These are phyloP conservation scores for Cladophialophora carrionii DNA, from an alignment of 2,329 filamentous ascomycete genomes.

Conservation along the genomic window DNA sequence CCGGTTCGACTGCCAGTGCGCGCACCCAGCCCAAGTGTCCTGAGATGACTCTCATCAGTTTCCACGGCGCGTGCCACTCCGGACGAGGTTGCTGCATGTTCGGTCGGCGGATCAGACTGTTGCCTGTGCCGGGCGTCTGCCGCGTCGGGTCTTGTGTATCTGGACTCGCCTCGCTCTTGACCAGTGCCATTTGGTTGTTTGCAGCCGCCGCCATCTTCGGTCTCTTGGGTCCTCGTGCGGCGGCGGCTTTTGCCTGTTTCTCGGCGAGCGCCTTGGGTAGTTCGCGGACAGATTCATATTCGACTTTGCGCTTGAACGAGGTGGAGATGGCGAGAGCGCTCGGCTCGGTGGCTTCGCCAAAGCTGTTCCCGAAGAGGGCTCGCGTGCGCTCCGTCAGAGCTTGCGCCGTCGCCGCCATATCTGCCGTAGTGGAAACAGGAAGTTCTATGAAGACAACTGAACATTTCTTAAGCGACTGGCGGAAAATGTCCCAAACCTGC, in stretches of 20 bases:
- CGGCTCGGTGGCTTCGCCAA: slow-evolving; percentile 50
- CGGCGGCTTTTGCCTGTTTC: slow-evolving; percentile 69
- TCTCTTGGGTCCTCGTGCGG: slow-evolving; percentile 67
- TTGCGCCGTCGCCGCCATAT: slow-evolving; percentile 39
- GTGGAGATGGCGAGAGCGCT: slow-evolving; percentile 46
- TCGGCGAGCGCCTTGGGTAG: slow-evolving; percentile 77
- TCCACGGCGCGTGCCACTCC: slow-evolving; percentile 98
- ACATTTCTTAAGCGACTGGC: neutral
- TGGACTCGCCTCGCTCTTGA: slow-evolving; percentile 46
- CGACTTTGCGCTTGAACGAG: slow-evolving; percentile 55
- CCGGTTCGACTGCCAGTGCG: slow-evolving; percentile 85
- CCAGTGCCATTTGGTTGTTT: slow-evolving; percentile 70
- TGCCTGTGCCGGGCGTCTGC: slow-evolving; percentile 44
- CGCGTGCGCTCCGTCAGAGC: slow-evolving; percentile 51
- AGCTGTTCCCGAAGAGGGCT: slow-evolving; percentile 54
- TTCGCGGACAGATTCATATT: slow-evolving; percentile 77
- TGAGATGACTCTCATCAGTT: slow-evolving; percentile 95
- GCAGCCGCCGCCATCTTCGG: slow-evolving; percentile 57
- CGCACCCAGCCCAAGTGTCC: slow-evolving; percentile 96
- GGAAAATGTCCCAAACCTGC: slow-evolving; percentile 1
- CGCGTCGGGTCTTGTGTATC: slow-evolving; percentile 47
- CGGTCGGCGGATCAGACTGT: slow-evolving; percentile 62
- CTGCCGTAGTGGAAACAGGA: neutral
- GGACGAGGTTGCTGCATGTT: slow-evolving; percentile 73
- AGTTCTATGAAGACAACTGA: neutral